Evolutionary conservation across 2,329 filamentous ascomycete genomes (phyloP).

Genomic region (Bipolaris cookei): DNA sequence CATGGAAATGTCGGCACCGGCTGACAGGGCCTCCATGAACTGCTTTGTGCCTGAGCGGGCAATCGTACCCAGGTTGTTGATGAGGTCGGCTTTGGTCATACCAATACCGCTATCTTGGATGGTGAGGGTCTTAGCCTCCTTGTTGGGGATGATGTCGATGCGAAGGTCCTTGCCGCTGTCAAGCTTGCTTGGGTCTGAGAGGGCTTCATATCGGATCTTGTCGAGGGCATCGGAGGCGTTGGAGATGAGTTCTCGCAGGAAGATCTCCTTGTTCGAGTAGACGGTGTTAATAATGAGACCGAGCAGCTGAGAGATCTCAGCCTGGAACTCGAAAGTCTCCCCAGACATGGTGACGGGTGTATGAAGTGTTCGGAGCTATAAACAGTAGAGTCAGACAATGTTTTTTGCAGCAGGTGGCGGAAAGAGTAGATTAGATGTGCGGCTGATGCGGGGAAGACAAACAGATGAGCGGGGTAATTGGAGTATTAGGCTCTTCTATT

Average conservation of each 20-base stretch:
- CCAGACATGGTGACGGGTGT: constrained; percentile 69
- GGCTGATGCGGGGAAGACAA: constrained; percentile 21
- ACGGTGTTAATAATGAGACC: constrained; percentile 99
- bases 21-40: constrained; percentile 99
- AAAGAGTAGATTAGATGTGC: constrained; percentile 12
- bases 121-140: constrained; percentile 96
- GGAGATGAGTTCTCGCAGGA: constrained; percentile 97
- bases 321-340: constrained; percentile 99
- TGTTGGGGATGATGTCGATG: constrained; percentile 98
- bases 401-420: background rate
- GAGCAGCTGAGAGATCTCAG: constrained; percentile 99
- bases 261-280: constrained; percentile 99
- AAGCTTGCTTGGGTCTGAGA: constrained; percentile 96
- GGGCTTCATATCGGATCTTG: constrained; percentile 99
- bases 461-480: constrained; percentile 29
- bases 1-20: constrained; percentile 99
- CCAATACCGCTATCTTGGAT: constrained; percentile 98
- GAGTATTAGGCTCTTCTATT: constrained; percentile 29
- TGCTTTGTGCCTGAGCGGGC: constrained; percentile 99
- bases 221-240: constrained; percentile 98
- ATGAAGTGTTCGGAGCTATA: constrained; percentile 25
- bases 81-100: constrained; percentile 99
- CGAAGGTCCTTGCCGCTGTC: constrained; percentile 97
- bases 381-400: constrained; percentile 14
- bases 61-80: constrained; percentile 99